Evolutionary conservation across 352 stramenopile genomes (phyloP), one percentile per base, ranked within the genome.

Genomic region (Phytophthora sp.): DNA sequence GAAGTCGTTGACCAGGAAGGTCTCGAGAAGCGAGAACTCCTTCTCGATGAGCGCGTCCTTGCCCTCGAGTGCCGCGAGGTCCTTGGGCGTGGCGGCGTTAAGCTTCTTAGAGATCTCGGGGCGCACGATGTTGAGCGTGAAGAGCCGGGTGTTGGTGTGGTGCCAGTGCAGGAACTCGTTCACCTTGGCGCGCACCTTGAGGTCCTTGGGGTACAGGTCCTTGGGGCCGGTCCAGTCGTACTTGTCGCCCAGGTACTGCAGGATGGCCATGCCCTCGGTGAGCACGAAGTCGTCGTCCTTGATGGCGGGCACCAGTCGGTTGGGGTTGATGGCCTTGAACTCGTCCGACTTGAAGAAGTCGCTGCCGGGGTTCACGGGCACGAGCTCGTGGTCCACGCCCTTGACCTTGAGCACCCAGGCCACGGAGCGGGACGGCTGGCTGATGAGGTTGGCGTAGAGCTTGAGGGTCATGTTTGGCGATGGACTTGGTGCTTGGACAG

Each of bases 131-230:
- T 83, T 68, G 5, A 73, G 43, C 37, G 82, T 88, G 50, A 82
- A 77, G 44, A 69, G 57, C 1, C 82, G 77, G 15, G 74, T 73
- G 57, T 80, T 82, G 26, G 65, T 84, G 76, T 89, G 80, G 65
- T 89, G 77, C 80, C 77, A 89, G 72, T 89, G 76, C 53, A 89
- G 43, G 66, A 85, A 88, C 67, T 89, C 64, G 60, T 89, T 74
- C 37, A 88, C 62, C 72, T 89, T 87, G 51, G 79, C 77, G 32
- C 74, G 77, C 10, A 66, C 58, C 54, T 74, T 57, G 18, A 68
- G 17, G 10, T 87, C 55, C 37, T 66, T 75, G 9, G 80, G 80
- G 53, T 87, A 88, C 42, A 85, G 30, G 35, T 85, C 75, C 21
- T 58, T 65, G 20, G 57, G 51, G n/a, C 64, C 64, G 2, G 69